Percentiles rank a stretch among this genome's conserved stretches.
These are phyloP conservation scores for Russula sp. DNA, from an alignment of 768 basidiomycete genomes.

Conservation along the genomic window DNA sequence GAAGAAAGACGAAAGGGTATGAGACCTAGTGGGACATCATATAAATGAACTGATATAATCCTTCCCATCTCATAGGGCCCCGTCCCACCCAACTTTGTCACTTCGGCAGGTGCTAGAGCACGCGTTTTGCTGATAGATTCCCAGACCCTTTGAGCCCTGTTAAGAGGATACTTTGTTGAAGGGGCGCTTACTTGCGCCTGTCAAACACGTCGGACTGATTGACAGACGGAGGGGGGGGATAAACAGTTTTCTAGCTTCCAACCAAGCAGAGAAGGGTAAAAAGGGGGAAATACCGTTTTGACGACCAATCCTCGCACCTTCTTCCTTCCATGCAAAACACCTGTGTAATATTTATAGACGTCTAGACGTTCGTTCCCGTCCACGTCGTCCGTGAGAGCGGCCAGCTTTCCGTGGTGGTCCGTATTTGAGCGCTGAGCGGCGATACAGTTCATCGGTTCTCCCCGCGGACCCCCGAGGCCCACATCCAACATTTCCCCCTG, in stretches of 20 bases:
- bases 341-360: not conserved
- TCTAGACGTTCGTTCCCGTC: too few relatives aligned
- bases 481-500: not conserved
- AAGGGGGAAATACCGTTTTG: not conserved
- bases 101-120: not conserved
- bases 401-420: not conserved
- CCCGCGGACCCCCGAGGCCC: not conserved
- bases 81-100: not conserved
- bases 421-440: not conserved
- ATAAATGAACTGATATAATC: not conserved
- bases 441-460: not conserved
- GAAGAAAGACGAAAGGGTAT: not conserved
- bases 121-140: not conserved
- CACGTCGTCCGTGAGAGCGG: not conserved
- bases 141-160: not conserved
- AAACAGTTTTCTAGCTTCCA: not conserved
- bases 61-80: not conserved
- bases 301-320: not conserved
- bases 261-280: not conserved
- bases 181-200: not conserved
- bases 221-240: not conserved
- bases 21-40: not conserved
- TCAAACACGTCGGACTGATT: not conserved
- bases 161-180: not conserved
- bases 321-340: not conserved